Base-by-base conservation (phyloP, 257 asterid species). In the Solanum neorickii region DNA sequence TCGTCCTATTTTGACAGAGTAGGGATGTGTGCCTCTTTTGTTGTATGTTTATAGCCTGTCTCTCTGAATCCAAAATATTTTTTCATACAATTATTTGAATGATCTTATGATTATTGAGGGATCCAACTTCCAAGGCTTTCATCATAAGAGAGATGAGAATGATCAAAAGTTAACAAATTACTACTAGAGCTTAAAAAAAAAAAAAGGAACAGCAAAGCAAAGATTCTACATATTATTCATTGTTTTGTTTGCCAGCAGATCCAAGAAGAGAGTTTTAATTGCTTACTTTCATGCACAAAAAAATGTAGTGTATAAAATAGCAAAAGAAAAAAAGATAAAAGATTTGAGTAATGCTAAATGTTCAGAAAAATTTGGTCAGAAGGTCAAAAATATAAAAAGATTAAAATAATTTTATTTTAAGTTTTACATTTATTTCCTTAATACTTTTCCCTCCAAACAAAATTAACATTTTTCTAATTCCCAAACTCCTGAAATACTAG, bases 241-340 rank as follows among this genome's bases (percentile, higher is more conserved):
- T 90, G 68, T 47, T 47, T 77, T 77, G 42, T 80, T 80, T 72
- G 62, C 92, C 90, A 89, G 65, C 92, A 94, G 98, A 94, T 95
- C 98, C 97, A 86, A 93, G 94, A 90, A 89, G 82, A 70, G 83
- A 10, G 27, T 21, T 31, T 89, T 89, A 62, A 23, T 62, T 93
- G 94, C 97, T 94, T 94, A 93, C 95, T 95, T 95, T 93, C 94
- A 93, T 94, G 97, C 95, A 93, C 90, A 90, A 90, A 73, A 73
- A 18, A 20, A 88, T 31, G 46, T 72, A 73, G 49, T 33, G 37
- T 73, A 29, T 80, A 27, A 29, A 80, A 80, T 82, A 89, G 77
- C 69, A 82, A 86, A 90, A 89, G 86, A 89, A 91, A 87, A 86
- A 87, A 92, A 89, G 87, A 86, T 33, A 33, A 33, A 33, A 31